These are phyloP conservation scores for Cymodocea nodosa DNA, from an alignment of 116 monocot genomes.

Conservation along the genomic window DNA sequence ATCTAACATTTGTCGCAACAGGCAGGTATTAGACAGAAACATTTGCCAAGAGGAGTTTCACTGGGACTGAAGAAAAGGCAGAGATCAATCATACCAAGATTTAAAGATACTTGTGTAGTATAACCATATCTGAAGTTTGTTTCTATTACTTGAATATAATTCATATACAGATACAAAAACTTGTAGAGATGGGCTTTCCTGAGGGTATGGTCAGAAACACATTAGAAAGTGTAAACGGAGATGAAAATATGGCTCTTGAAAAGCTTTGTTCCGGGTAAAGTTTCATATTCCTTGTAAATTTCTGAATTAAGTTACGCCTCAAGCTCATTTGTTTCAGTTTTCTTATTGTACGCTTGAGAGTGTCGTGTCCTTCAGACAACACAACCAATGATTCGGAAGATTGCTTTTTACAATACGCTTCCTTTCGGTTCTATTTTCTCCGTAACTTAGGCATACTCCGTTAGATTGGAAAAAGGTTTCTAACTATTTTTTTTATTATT, in stretches of 20 bases:
- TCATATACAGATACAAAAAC: slow-evolving; percentile 62
- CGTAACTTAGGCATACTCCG: too few relatives aligned
- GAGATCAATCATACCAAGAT: not conserved
- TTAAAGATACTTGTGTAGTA: not conserved
- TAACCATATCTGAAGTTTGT: not conserved
- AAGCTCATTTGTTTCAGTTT: too few relatives aligned
- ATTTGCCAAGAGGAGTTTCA: slow-evolving; percentile 54
- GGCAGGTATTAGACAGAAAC: slow-evolving; percentile 86
- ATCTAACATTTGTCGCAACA: slow-evolving; percentile 59
- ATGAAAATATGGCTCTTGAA: slow-evolving; percentile 89
- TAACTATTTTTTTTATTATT: too few relatives aligned
- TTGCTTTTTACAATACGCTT: too few relatives aligned
- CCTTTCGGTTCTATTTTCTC: too few relatives aligned
- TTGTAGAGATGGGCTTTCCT: slow-evolving; percentile 96
- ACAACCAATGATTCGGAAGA: too few relatives aligned
- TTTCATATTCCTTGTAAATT: too few relatives aligned
- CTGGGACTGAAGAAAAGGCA: slow-evolving; percentile 83
- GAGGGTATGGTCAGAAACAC: slow-evolving; percentile 58
- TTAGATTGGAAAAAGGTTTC: too few relatives aligned
- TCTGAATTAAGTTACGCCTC: too few relatives aligned
- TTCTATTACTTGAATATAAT: not conserved
- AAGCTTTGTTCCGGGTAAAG: slow-evolving; percentile 58
- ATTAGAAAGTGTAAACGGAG: slow-evolving; percentile 60
- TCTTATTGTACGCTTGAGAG: too few relatives aligned
- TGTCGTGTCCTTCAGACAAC: too few relatives aligned